Evolutionary conservation across 805 yeast genomes (phyloP).

Genomic region (Komagataella ulmi): DNA sequence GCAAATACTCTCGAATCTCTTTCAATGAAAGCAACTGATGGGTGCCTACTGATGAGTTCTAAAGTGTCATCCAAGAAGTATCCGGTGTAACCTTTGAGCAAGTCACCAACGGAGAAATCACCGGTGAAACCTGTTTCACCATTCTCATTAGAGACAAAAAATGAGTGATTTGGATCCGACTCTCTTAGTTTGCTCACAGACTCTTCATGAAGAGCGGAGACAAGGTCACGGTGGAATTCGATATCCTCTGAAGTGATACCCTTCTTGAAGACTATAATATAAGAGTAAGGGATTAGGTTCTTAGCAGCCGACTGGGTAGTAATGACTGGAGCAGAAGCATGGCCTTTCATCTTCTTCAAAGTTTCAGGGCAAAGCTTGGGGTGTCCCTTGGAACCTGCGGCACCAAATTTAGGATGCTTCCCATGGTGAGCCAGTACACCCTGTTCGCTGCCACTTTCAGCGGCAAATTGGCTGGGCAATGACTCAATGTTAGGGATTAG

Average conservation of each 20-base stretch:
- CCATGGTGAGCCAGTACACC: background rate
- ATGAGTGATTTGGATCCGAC: constrained; percentile 19
- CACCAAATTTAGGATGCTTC: background rate
- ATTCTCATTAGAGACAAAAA: constrained; percentile 21
- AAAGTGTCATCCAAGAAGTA: constrained; percentile 64
- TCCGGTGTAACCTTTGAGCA: constrained; percentile 74
- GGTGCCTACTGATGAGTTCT: constrained; percentile 48
- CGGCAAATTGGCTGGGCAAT: constrained; percentile 6
- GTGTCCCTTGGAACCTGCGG: background rate
- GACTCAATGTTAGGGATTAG: constrained; percentile 37
- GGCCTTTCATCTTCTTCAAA: constrained; percentile 8
- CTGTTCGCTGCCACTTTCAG: background rate
- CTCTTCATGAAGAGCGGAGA: constrained; percentile 37
- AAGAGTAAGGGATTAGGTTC: constrained; percentile 54
- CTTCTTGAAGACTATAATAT: constrained; percentile 76
- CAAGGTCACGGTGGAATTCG: constrained; percentile 56
- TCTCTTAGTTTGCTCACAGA: constrained; percentile 15
- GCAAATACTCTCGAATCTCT: constrained; percentile 61
- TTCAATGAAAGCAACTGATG: constrained; percentile 51
- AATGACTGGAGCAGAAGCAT: constrained; percentile 28
- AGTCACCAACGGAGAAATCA: constrained; percentile 42
- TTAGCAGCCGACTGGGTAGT: constrained; percentile 26
- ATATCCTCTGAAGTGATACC: constrained; percentile 38
- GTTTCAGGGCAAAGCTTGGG: constrained; percentile 6
- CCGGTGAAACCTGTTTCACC: constrained; percentile 35